These are phyloP conservation scores for Aspergillus quadricinctus DNA, from an alignment of 2,329 filamentous ascomycete genomes.

Conservation along the genomic window DNA sequence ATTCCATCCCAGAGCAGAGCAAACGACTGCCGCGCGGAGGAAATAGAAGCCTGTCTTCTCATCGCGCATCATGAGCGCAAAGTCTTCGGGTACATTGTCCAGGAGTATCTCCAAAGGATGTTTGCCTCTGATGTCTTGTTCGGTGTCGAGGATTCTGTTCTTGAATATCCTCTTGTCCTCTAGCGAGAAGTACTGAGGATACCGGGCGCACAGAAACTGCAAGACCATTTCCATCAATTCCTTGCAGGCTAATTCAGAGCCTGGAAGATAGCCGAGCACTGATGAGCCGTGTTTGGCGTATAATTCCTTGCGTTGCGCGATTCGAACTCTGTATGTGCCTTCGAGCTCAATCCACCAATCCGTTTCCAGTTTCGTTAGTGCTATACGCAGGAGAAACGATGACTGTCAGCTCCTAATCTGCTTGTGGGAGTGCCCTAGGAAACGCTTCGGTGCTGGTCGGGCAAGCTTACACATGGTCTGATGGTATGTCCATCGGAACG, in stretches of 20 bases:
- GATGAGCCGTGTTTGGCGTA: constrained; percentile 58
- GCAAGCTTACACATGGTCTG: constrained; percentile 78
- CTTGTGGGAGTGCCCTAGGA: background rate
- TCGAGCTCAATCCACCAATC: constrained; percentile 92
- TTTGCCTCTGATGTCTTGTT: constrained; percentile 56
- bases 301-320: constrained; percentile 64
- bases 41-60: constrained; percentile 67
- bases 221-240: constrained; percentile 84
- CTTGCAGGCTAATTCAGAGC: constrained; percentile 73
- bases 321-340: constrained; percentile 62
- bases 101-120: constrained; percentile 67
- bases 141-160: constrained; percentile 64
- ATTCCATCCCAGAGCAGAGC: constrained; percentile 77
- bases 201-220: constrained; percentile 73
- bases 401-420: background rate
- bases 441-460: background rate
- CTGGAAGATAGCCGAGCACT: constrained; percentile 66
- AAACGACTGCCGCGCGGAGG: constrained; percentile 72
- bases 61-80: constrained; percentile 69
- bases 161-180: constrained; percentile 54
- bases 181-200: constrained; percentile 69
- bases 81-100: constrained; percentile 79
- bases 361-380: constrained; percentile 69
- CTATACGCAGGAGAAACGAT: constrained; percentile 40
- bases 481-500: constrained; percentile 79